Base-by-base conservation (phyloP, 495 filamentous ascomycete species). In the Glonium stellatum region DNA sequence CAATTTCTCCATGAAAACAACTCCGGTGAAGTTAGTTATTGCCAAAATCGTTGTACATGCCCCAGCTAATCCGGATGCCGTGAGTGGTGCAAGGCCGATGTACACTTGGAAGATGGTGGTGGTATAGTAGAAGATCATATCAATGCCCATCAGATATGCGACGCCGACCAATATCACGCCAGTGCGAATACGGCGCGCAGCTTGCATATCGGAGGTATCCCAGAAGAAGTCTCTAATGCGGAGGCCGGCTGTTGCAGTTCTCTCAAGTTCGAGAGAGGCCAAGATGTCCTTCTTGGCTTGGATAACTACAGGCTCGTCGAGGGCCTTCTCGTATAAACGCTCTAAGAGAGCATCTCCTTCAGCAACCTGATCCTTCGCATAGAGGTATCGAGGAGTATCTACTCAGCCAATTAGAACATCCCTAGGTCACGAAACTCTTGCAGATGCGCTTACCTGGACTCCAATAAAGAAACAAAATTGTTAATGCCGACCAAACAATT, bases 71-170 rank as follows among this genome's bases (percentile, higher is more conserved):
- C 61, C 52, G 0, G 62, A 64, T 35, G 62, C 57, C 9, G 57
- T 64, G 19, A 41, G 35, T 15, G 57, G 39, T 19, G 39, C 42
- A 21, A 60, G 62, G 37, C 58, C 58, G 34, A 64, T 64, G 42
- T 64, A 64, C 5, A 53, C 44, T 36, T 64, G 62, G 47, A 64
- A 64, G n/a, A 64, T 64, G 36, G 47, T 57, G n/a, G 62, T 64
- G 42, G 53, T 63, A 37, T 64, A 64, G 51, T 60, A 61, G 36
- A 64, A 64, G 49, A 64, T 64, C 57, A 64, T 61, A 42, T 64
- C 59, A 25, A 57, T 64, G 22, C 62, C 62, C 50, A 64, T 64
- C 25, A 64, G 58, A 34, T 64, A 64, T 36, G 62, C 62, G 22
- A 55, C 46, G 22, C 57, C 62, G 31, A 64, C 58, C 4, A 64